Evolutionary conservation across 768 basidiomycete genomes (phyloP).

Genomic region (Naganishia kalamii): DNA sequence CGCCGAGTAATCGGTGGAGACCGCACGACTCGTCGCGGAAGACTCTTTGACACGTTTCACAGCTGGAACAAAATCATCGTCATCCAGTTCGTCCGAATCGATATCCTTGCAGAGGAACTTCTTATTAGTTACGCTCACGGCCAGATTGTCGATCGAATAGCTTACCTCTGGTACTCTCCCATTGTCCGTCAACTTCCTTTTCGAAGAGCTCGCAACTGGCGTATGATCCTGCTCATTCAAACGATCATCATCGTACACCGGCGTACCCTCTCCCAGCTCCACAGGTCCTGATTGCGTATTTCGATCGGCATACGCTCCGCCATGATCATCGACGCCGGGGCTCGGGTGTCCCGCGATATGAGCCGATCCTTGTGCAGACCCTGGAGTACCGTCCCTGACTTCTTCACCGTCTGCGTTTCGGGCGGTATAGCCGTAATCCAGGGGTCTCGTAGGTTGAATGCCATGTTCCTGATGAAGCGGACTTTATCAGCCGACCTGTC

Average conservation of each 20-base stretch:
- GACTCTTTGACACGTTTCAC: not conserved
- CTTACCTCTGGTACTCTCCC: slow-evolving; percentile 20
- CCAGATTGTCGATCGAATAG: not conserved
- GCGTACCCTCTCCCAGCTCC: slow-evolving; percentile 31
- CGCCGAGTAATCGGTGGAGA: slow-evolving; percentile 53
- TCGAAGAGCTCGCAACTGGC: slow-evolving; percentile 17
- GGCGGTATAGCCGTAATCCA: slow-evolving; percentile 13
- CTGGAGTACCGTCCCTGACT: slow-evolving; percentile 27
- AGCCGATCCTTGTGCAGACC: slow-evolving; percentile 30
- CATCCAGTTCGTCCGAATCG: slow-evolving; percentile 71
- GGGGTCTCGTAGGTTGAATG: slow-evolving; percentile 24
- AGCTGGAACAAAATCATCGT: slow-evolving; percentile 45
- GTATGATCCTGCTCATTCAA: not conserved
- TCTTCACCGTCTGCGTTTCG: slow-evolving; percentile 17
- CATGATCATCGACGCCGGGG: slow-evolving; percentile 11
- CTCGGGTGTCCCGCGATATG: slow-evolving; percentile 22
- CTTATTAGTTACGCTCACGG: not conserved
- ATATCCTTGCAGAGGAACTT: slow-evolving; percentile 27
- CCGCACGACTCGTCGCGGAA: slow-evolving; percentile 18
- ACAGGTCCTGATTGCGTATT: slow-evolving; percentile 28
- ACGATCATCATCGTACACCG: slow-evolving; percentile 23
- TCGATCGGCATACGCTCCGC: slow-evolving; percentile 20
- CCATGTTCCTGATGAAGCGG: slow-evolving; percentile 34
- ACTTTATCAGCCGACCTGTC: not conserved
- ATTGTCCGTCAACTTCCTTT: slow-evolving; percentile 14